Conservation (phyloP, 352 stramenopile genomes). For the Globisporangium paroecandrum region DNA sequence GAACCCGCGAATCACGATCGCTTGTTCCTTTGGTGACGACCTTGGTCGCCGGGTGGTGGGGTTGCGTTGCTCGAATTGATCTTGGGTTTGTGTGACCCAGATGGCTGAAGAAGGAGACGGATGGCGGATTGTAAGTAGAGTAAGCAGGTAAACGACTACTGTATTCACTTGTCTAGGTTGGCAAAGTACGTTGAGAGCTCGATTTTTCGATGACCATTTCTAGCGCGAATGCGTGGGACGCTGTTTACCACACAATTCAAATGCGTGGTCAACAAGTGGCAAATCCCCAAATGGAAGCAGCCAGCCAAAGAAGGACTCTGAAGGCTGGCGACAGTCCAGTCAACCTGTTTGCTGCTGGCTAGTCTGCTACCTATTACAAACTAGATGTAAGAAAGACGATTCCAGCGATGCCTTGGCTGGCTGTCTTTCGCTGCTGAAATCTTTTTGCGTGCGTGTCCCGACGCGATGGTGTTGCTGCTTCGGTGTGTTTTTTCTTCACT, state of each 20-base stretch:
- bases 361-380: not conserved
- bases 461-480: not conserved
- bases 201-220: too few species aligned
- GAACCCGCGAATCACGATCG: too few species aligned
- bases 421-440: not conserved
- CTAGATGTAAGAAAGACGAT: not conserved
- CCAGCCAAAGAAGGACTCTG: not conserved
- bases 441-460: not conserved
- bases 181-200: too few species aligned
- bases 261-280: not conserved
- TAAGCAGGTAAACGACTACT: too few species aligned
- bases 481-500: not conserved
- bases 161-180: too few species aligned
- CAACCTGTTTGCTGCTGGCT: not conserved
- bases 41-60: too few species aligned
- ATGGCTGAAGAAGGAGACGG: too few species aligned
- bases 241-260: not conserved
- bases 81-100: too few species aligned
- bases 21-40: too few species aligned
- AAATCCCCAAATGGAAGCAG: not conserved
- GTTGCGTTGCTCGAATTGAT: too few species aligned
- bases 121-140: too few species aligned
- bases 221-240: too few species aligned
- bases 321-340: not conserved
- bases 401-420: not conserved